Evolutionary conservation across 129 eudicot genomes (phyloP).

Genomic region (sunflower (Helianthus annuus)): DNA sequence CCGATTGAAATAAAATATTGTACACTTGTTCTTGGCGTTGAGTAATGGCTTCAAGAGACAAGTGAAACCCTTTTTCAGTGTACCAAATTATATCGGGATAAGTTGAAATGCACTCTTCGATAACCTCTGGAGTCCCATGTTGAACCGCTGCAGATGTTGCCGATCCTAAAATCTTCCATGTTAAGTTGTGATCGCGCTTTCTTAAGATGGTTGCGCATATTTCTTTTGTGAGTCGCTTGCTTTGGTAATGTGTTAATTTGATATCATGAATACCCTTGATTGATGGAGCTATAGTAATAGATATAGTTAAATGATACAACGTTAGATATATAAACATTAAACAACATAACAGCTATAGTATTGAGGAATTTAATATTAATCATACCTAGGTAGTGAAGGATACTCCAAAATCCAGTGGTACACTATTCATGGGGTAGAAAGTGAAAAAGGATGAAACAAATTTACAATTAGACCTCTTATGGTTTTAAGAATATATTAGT

Average conservation of each 20-base stretch:
- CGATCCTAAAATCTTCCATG: constrained; percentile 22
- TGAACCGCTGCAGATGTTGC: constrained; percentile 8
- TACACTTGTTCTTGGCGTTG: constrained; percentile 47
- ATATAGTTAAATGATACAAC: neutral
- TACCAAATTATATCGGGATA: constrained; percentile 52
- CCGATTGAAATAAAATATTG: constrained; percentile 29
- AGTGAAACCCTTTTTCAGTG: constrained; percentile 28
- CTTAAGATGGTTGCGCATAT: constrained; percentile 1
- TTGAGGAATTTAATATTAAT: neutral
- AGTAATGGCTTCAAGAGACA: constrained; percentile 40
- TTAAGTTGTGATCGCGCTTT: constrained; percentile 5
- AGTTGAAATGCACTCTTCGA: constrained; percentile 11
- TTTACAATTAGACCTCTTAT: neutral
- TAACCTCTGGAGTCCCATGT: constrained; percentile 2
- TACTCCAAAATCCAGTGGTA: constrained; percentile 11
- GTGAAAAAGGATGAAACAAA: neutral
- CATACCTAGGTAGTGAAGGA: constrained; percentile 12
- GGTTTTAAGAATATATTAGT: too few species aligned
- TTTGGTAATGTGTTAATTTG: constrained; percentile 17
- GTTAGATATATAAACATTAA: neutral
- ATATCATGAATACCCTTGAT: constrained; percentile 16
- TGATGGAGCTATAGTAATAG: constrained; percentile 11
- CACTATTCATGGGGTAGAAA: neutral
- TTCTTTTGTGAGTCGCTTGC: neutral
- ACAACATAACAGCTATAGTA: neutral